Percentiles rank a stretch among this genome's conserved stretches.
phyloP scores from a whole-genome alignment of 1,284 basidiomycete genomes.

The Pterulicium gracile region DNA sequence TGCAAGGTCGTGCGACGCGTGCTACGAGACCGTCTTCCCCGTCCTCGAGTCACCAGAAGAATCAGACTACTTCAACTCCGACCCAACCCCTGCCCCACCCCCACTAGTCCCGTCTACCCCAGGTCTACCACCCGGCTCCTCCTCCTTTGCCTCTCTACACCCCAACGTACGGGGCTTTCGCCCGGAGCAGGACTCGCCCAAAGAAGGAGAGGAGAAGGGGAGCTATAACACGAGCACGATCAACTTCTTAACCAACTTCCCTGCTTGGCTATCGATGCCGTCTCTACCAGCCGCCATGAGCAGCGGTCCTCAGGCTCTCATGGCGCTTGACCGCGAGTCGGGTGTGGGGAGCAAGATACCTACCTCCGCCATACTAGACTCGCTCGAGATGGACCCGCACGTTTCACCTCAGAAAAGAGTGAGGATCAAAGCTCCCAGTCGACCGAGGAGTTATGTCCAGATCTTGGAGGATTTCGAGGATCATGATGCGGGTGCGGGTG shows the following conservation, averaged over 20 bases:
- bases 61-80: constrained; percentile 10
- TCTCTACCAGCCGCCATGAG: constrained; percentile 18
- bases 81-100: constrained; percentile 3
- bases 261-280: constrained; percentile 43
- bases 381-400: constrained; percentile 14
- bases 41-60: constrained; percentile 31
- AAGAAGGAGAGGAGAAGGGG: neutral
- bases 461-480: constrained; percentile 53
- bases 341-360: neutral
- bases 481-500: constrained; percentile 17
- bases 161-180: neutral
- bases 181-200: neutral
- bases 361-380: constrained; percentile 18
- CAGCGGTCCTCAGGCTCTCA: neutral
- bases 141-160: constrained; percentile 9
- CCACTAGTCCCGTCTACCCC: constrained; percentile 8
- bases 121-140: constrained; percentile 12
- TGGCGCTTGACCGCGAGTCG: neutral
- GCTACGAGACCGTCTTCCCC: constrained; percentile 80
- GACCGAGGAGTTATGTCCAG: constrained; percentile 53
- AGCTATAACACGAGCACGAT: constrained; percentile 15
- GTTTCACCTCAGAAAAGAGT: neutral
- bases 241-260: constrained; percentile 38
- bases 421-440: constrained; percentile 22
- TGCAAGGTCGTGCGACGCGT: constrained; percentile 75